Evolutionary conservation across 257 asterid genomes (phyloP).

Genomic region (Solanum neorickii): DNA sequence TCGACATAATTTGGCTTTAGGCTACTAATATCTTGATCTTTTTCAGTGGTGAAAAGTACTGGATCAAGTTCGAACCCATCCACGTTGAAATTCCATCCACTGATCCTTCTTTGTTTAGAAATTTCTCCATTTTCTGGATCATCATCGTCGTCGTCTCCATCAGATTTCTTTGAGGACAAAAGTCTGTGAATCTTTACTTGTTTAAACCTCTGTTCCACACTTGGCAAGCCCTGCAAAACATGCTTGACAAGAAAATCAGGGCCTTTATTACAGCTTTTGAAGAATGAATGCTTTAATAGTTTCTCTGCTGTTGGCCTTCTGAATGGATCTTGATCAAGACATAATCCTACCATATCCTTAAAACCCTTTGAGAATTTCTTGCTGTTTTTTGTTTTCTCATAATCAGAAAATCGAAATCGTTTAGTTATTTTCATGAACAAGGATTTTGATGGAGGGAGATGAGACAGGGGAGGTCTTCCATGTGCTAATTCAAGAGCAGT

Average conservation of each 20-base stretch:
- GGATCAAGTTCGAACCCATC: slow-evolving; percentile 67
- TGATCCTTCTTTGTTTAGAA: slow-evolving; percentile 53
- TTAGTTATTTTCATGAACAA: slow-evolving; percentile 68
- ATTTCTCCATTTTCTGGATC: slow-evolving; percentile 3
- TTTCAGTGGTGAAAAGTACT: slow-evolving; percentile 33
- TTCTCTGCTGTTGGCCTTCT: slow-evolving; percentile 71
- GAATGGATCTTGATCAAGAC: slow-evolving; percentile 79
- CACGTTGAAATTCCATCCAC: slow-evolving; percentile 80
- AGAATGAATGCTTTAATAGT: slow-evolving; percentile 55
- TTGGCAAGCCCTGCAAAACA: slow-evolving; percentile 52
- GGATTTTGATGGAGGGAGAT: slow-evolving; percentile 69
- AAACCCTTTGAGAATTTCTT: slow-evolving; percentile 59
- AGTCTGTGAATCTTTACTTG: not conserved
- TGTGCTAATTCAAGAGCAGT: slow-evolving; percentile 81
- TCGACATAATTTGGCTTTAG: slow-evolving; percentile 13
- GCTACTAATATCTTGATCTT: not conserved
- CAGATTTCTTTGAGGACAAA: not conserved
- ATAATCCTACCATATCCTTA: slow-evolving; percentile 65
- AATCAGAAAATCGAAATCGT: slow-evolving; percentile 62
- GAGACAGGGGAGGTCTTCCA: slow-evolving; percentile 84
- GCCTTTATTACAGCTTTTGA: slow-evolving; percentile 48
- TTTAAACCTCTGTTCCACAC: slow-evolving; percentile 48
- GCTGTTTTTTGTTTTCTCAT: slow-evolving; percentile 33
- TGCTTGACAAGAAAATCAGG: slow-evolving; percentile 52
- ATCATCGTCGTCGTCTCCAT: slow-evolving; percentile 11